These are phyloP conservation scores for Diaporthe sp. DNA, from an alignment of 2,329 filamentous ascomycete genomes.

Conservation along the genomic window DNA sequence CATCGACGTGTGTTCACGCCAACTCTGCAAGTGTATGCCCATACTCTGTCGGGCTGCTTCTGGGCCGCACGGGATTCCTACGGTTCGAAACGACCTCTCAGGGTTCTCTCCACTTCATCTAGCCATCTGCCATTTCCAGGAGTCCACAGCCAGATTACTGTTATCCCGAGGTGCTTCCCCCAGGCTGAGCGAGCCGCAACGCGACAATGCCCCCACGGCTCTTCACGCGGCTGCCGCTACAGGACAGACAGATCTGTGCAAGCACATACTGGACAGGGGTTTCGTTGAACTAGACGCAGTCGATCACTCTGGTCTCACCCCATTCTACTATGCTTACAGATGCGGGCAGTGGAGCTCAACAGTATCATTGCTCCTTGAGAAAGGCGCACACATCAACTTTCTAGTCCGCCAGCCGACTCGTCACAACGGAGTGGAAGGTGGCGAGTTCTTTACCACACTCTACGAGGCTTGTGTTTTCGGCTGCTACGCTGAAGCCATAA, in stretches of 20 bases:
- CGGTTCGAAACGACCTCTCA: not conserved
- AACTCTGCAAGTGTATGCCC: slow-evolving; percentile 45
- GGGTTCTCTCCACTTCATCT: slow-evolving; percentile 47
- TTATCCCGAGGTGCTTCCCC: slow-evolving; percentile 45
- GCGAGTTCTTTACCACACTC: slow-evolving; percentile 6
- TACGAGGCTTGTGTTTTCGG: slow-evolving; percentile 24
- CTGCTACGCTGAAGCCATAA: slow-evolving; percentile 27
- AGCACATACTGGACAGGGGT: slow-evolving; percentile 43
- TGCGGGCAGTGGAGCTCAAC: slow-evolving; percentile 46
- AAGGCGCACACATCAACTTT: slow-evolving; percentile 47
- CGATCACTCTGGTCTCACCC: slow-evolving; percentile 45
- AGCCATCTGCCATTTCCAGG: slow-evolving; percentile 47
- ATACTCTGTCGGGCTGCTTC: slow-evolving; percentile 41
- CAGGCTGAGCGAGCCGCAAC: slow-evolving; percentile 42
- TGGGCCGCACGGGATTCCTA: slow-evolving; percentile 44
- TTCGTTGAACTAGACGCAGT: slow-evolving; percentile 44
- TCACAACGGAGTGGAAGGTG: not conserved
- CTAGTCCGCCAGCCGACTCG: not conserved
- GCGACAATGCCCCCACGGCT: slow-evolving; percentile 42
- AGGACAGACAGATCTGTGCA: slow-evolving; percentile 44
- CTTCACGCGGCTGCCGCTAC: slow-evolving; percentile 48
- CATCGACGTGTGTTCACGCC: slow-evolving; percentile 40
- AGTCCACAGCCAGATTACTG: slow-evolving; percentile 46
- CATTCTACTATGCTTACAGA: slow-evolving; percentile 49
- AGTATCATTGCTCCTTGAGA: slow-evolving; percentile 45